Base-by-base conservation (phyloP, 306 rosid species). In the Cucumis sativus region DNA sequence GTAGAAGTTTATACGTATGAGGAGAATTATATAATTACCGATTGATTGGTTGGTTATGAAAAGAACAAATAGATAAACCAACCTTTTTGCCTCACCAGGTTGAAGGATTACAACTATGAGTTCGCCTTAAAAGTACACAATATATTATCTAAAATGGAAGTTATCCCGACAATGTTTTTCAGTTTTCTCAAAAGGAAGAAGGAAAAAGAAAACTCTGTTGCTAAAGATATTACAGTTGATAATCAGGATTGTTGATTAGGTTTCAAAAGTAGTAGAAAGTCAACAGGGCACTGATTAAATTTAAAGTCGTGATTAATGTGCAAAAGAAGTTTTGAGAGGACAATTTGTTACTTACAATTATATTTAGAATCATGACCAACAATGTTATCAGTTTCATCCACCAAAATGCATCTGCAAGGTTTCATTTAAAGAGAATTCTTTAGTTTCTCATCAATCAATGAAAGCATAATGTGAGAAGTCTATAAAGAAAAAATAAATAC, bases 361-460 rank as follows among this genome's bases (percentile, higher is more conserved):
- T 95, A 95, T 83, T 95, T 95, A 79, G 91, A 87, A 25, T 95
- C 99, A 33, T 95, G 99, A 84, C 99, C 99, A 83, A 95, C 88
- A 51, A 91, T 93, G 5, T 63, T 77, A 79, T 95, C 99, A 43
- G 84, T 92, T 94, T 90, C 97, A 80, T 95, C 97, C 85, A 95
- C 99, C 43, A 95, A 85, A 85, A 95, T 95, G 83, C 99, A 95
- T 81, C 99, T 95, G 92, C 61, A 80, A 69, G 84, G 69, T 73
- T 73, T 59, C 30, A 60, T 79, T 75, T 60, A 74, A 82, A 79
- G 25, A 49, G 74, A 59, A 74, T 43, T 59, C 65, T 62, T 70
- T 37, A 79, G 65, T 69, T 67, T 66, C 73, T 66, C 39, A 43
- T 45, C 23, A 4, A 43, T 12, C 40, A 14, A 47, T 45, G n/a